Base-by-base conservation (phyloP, 2,329 filamentous ascomycete genomes). In the Pseudogymnoascus sp. region DNA sequence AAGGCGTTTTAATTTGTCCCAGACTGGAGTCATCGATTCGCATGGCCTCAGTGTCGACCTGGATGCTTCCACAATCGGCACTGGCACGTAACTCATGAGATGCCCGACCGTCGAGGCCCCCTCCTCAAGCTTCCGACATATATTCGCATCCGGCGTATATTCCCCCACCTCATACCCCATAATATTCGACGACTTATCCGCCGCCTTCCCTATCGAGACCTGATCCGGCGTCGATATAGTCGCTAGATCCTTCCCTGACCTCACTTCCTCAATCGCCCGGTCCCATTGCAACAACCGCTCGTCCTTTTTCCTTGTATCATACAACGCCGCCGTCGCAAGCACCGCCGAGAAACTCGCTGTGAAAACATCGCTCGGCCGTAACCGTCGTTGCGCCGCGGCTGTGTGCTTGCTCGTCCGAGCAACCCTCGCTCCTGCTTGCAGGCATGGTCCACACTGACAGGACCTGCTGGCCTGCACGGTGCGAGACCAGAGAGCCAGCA, bases 401-500 rank as follows among this genome's bases (percentile, higher is more conserved):
- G 82, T 80, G 62, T 79, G 74, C 70, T 79, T 80, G 65, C 80
- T 76, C 65, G 84, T 69, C 50, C 76, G 60, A n/a, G 65, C 65
- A n/a, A 38, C 11, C 21, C 61, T 33, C 65, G 78, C 77, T 64
- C 81, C 72, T 61, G 77, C 76, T 63, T 81, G 79, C 62, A 83
- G 75, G 75, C 86, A 89, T 70, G 83, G 78, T 68, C 82, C 79
- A 76, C 86, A 89, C 75, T 81, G 81, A 76, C 85, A 88, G 70
- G 82, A 80, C 67, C 74, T 74, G 75, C 82, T 83, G 76, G 80
- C 81, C 80, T 82, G 83, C 70, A 82, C 80, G 76, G 84, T 83
- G 77, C 86, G 83, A 74, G 84, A 86, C 86, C 86, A 88, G 68
- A 90, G 73, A 67, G 81, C 80, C 76, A 84, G 84, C 89, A 91